A percentile compares a stretch with the other conserved stretches of the same genome.
Evolutionary conservation across 2,329 filamentous ascomycete genomes (phyloP).

Genomic region (Dothideomycetes sp.): DNA sequence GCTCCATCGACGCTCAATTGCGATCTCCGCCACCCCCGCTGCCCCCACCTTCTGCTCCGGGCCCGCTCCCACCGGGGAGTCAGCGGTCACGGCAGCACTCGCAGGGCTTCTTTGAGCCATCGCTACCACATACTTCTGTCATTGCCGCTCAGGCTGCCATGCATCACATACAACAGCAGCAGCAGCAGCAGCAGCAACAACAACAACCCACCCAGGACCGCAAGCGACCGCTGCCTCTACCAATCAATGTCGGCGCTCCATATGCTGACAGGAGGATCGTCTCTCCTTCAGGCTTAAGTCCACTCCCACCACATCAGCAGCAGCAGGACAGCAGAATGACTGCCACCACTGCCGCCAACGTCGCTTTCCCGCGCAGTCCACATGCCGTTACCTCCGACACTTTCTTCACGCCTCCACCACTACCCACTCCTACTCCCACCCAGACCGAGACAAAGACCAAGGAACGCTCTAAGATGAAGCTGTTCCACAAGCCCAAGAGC

Average conservation of each 20-base stretch:
- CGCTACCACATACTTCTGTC: conserved; percentile 61
- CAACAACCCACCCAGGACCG: conserved; percentile 30
- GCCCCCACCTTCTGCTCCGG: background rate
- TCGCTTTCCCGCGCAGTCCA: conserved; percentile 59
- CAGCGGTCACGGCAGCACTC: conserved; percentile 60
- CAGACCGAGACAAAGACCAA: conserved; percentile 48
- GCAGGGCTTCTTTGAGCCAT: conserved; percentile 68
- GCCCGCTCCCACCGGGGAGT: conserved; percentile 27
- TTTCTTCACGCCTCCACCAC: conserved; percentile 26
- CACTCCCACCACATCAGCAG: background rate
- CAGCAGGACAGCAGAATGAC: conserved; percentile 31
- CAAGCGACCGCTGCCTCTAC: conserved; percentile 64
- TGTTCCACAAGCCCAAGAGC: conserved; percentile 70
- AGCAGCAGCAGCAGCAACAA: conserved; percentile 15
- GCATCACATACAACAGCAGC: conserved; percentile 35
- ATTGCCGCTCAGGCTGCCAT: conserved; percentile 73
- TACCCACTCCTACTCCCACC: conserved; percentile 19
- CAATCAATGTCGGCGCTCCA: conserved; percentile 27
- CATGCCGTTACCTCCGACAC: conserved; percentile 12
- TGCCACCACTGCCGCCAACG: conserved; percentile 63
- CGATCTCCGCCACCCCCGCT: conserved; percentile 15
- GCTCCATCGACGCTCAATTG: conserved; percentile 26
- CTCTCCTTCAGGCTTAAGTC: conserved; percentile 9
- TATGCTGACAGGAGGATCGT: conserved; percentile 11
- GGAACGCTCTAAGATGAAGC: conserved; percentile 71